Conservation (phyloP, 176 grass and related monocot genomes). For the Triticum urartu region DNA sequence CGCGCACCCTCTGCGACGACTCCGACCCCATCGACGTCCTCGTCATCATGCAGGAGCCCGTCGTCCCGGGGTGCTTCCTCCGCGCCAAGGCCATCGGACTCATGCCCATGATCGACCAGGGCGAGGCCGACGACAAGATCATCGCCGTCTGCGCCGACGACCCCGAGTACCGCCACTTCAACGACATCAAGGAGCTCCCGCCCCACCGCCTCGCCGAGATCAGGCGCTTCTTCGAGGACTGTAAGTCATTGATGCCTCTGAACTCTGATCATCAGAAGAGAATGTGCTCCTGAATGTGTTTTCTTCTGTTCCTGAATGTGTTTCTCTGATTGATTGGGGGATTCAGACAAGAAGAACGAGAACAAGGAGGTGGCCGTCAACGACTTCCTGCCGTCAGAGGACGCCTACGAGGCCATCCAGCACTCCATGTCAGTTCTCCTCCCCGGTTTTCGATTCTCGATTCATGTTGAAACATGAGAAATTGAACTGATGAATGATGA, state of each 20-base stretch:
- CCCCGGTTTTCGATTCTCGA: neutral
- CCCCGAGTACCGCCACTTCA: constrained; percentile 17
- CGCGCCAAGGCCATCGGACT: constrained; percentile 66
- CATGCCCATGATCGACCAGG: constrained; percentile 62
- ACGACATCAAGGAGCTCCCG: neutral
- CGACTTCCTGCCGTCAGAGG: neutral
- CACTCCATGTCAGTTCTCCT: neutral
- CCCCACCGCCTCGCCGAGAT: neutral
- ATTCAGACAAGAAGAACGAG: constrained; percentile 17
- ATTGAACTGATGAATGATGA: neutral
- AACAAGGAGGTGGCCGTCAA: constrained; percentile 13
- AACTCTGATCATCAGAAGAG: too few species aligned
- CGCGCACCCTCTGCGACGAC: constrained; percentile 90
- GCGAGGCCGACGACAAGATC: constrained; percentile 12
- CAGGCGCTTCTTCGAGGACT: neutral
- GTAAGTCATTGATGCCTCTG: neutral
- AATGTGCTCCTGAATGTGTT: too few species aligned
- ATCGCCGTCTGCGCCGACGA: constrained; percentile 12
- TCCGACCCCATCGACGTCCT: constrained; percentile 87
- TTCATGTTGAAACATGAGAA: neutral
- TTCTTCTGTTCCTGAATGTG: neutral
- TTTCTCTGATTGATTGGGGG: neutral
- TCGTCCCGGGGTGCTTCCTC: constrained; percentile 65
- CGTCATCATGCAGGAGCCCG: constrained; percentile 96
- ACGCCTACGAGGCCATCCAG: neutral